A percentile compares a stretch with the other conserved stretches of the same genome.
phyloP scores from a whole-genome alignment of 1,284 basidiomycete species.

The Marasmius sp. region DNA sequence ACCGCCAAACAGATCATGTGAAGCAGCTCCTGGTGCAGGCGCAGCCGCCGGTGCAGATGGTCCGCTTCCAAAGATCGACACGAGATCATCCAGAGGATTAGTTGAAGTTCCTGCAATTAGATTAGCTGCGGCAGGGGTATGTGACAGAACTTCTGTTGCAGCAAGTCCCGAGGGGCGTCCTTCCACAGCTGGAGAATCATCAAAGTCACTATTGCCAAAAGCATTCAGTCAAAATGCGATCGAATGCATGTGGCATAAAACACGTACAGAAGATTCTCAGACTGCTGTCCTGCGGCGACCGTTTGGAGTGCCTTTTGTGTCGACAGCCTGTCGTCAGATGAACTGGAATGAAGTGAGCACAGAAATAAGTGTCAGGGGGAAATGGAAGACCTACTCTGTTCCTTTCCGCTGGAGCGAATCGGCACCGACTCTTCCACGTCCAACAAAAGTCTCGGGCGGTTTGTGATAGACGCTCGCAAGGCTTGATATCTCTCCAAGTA shows the following conservation, averaged over 20 bases:
- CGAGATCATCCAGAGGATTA: conserved; percentile 90
- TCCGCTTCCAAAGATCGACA: conserved; percentile 76
- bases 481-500: conserved; percentile 84
- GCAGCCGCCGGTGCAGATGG: conserved; percentile 21
- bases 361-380: background rate
- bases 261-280: conserved; percentile 83
- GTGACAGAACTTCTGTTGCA: conserved; percentile 68
- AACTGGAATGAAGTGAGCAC: conserved; percentile 27
- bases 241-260: background rate
- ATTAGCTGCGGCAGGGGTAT: conserved; percentile 70
- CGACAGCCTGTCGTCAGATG: conserved; percentile 63
- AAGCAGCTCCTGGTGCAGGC: conserved; percentile 21
- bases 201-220: conserved; percentile 62
- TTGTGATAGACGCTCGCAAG: conserved; percentile 96
- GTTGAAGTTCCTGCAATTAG: conserved; percentile 69
- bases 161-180: conserved; percentile 71
- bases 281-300: conserved; percentile 85
- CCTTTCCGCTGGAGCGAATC: conserved; percentile 78
- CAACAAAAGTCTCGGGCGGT: conserved; percentile 90
- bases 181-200: conserved; percentile 65
- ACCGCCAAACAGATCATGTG: conserved; percentile 18
- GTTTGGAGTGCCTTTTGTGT: conserved; percentile 87
- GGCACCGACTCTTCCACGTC: conserved; percentile 80
- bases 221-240: conserved; percentile 2
- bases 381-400: conserved; percentile 61